Base-by-base conservation (phyloP, 164 flowering plant genomes). In the Chimonanthus praecox region DNA sequence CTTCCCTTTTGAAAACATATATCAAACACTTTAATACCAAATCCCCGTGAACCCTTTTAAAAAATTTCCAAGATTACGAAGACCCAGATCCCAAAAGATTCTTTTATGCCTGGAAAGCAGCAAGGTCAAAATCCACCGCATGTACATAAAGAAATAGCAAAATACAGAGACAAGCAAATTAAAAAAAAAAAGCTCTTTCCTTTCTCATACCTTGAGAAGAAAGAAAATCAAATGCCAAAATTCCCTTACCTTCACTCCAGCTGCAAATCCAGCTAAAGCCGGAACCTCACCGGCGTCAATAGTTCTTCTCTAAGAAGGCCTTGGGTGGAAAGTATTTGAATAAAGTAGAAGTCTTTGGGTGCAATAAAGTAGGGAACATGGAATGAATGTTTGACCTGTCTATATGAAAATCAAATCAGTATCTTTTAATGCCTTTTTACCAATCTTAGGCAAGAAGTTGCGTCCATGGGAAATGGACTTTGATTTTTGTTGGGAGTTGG, bases 391-490 rank as follows among this genome's bases (percentile, higher is more conserved):
- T 83, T 77, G 84, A 80, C 83, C 78, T 73, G 64, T 33, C 60
- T 74, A 15, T 76, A 68, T 72, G 78, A 66, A 66, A 45, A 46
- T 33, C 15, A 47, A 66, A 66, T 47, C 73, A 72, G 44, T 47
- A 54, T 67, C 33, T 72, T 73, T 6, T 76, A 74, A 75, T 83
- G 84, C 77, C 46, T 74, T 79, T 74, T 69, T 70, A 85, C 90
- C 50, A 85, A 85, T 80, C 82, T 65, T 82, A 43, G 76, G 75
- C 81, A 71, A 75, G 75, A 75, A 58, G 73, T 54, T 54, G n/a
- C 15, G 15, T 4, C 60, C 15, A 10, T 54, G 60, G 60, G 60
- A 16, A 16, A 13, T 54, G 60, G 15, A 54, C 15, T 54, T 54
- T 5, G 60, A 9, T 54, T 54, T 54, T 54, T 13, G 5, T 51